phyloP scores from a whole-genome alignment of 768 basidiomycete species.

The Galerina marginata region DNA sequence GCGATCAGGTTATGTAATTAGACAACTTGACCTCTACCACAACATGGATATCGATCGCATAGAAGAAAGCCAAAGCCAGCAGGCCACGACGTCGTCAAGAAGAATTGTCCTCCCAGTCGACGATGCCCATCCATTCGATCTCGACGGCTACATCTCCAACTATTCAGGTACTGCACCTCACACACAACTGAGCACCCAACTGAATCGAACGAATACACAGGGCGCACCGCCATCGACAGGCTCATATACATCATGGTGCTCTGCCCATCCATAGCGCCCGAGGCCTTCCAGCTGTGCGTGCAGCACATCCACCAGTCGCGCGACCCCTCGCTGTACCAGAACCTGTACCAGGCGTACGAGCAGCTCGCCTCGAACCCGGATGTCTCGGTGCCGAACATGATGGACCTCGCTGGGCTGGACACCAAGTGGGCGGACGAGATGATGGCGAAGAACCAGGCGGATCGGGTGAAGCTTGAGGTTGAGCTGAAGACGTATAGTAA shows the following conservation, averaged over 20 bases:
- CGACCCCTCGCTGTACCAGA: constrained; percentile 67
- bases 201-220: constrained; percentile 39
- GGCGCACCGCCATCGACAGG: constrained; percentile 78
- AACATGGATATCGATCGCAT: constrained; percentile 50
- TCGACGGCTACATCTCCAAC: constrained; percentile 77
- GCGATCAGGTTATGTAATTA: too few species aligned
- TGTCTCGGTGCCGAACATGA: constrained; percentile 46
- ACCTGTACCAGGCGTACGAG: constrained; percentile 60
- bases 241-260: constrained; percentile 68
- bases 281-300: constrained; percentile 73
- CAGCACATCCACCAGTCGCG: constrained; percentile 68
- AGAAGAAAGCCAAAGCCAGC: constrained; percentile 34
- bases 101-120: constrained; percentile 58
- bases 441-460: constrained; percentile 68
- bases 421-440: constrained; percentile 76
- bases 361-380: constrained; percentile 38
- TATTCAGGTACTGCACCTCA: constrained; percentile 65
- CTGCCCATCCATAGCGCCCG: constrained; percentile 73
- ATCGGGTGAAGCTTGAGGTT: constrained; percentile 85
- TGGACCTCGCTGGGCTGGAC: constrained; percentile 61
- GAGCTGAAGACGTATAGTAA: constrained; percentile 94
- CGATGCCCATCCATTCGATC: constrained; percentile 85
- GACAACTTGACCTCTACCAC: too few species aligned
- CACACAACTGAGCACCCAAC: constrained; percentile 1
- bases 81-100: constrained; percentile 25